phyloP scores from a whole-genome alignment of 805 yeast genomes.

The Blastobotrys attinorum region DNA sequence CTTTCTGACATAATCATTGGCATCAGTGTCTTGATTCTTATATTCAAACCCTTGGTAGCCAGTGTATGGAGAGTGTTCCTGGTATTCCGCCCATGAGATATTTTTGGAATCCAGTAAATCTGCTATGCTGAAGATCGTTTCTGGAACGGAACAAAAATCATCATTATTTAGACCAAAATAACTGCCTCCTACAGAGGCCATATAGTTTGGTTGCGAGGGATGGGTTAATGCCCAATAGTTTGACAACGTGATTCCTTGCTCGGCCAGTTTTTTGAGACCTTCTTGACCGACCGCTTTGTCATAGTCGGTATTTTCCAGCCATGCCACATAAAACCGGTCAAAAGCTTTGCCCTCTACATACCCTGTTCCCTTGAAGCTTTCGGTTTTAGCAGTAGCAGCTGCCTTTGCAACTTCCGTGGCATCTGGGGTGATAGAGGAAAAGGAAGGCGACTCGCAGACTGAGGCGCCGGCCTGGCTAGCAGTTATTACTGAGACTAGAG shows the following conservation, averaged over 20 bases:
- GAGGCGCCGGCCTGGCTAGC: too few relatives aligned
- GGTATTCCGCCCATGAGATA: slow-evolving; percentile 48
- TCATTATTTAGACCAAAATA: slow-evolving; percentile 42
- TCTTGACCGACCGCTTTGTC: slow-evolving; percentile 42
- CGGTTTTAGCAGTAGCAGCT: slow-evolving; percentile 30
- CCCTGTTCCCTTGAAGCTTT: slow-evolving; percentile 25
- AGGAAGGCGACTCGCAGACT: slow-evolving; percentile 10
- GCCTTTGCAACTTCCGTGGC: slow-evolving; percentile 28
- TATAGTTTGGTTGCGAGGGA: slow-evolving; percentile 49
- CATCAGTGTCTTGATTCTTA: slow-evolving; percentile 35
- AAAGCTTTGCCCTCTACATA: slow-evolving; percentile 34
- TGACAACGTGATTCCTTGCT: slow-evolving; percentile 38
- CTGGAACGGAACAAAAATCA: slow-evolving; percentile 37
- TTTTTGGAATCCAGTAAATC: slow-evolving; percentile 40
- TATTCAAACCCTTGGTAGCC: slow-evolving; percentile 44
- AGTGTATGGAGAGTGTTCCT: slow-evolving; percentile 46
- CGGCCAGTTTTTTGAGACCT: slow-evolving; percentile 36
- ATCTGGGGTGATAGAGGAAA: slow-evolving; percentile 28
- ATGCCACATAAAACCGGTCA: slow-evolving; percentile 37
- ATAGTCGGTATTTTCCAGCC: slow-evolving; percentile 46
- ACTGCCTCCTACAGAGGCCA: slow-evolving; percentile 45
- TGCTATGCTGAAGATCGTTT: slow-evolving; percentile 40
- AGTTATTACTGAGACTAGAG: too few relatives aligned
- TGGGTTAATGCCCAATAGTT: slow-evolving; percentile 48
- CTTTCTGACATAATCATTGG: slow-evolving; percentile 45